Evolutionary conservation across 192 early-diverging fungal genomes (phyloP), one percentile per base, ranked within the genome.

Genomic region (Rhizophagus prolifer): DNA sequence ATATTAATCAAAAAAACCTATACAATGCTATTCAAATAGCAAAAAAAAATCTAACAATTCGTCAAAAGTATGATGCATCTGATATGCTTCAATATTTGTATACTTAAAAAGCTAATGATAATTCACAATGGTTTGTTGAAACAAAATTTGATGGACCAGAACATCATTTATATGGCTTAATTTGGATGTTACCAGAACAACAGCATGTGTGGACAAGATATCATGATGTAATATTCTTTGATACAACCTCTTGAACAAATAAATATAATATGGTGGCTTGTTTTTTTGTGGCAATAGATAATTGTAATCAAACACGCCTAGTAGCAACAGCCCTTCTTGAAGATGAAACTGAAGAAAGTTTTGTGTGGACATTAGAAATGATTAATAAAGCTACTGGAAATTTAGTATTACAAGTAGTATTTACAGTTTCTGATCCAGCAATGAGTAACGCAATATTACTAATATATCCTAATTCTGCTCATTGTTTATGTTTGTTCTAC

Each of bases 321-420:
- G 21, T 62, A 9, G 60, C 60, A 62, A 10, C 7, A 25, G 60
- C 14, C 0, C 26, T 62, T n/a, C 21, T 62, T n/a, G 26, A n/a
- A 62, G 21, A n/a, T 62, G 60, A 62, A 62, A 62, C 60, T 25
- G 60, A n/a, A 26, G 60, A 62, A 62, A 62, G 60, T 62, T 62
- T 62, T 62, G 60, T 62, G 4, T 62, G 60, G 60, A 4, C 26
- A 25, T 62, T 62, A 25, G 60, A 62, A 14, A 62, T 41, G 41
- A 41, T 41, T 41, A 41, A 41, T 10, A 41, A 41, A 41, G 8
- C 41, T 41, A 41, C 41, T 10, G 41, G 41, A 41, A 41, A 41
- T 41, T 41, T 41, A 3, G 41, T 41, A 10, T 9, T 9, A 10
- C 41, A 9, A 41, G 41, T 41, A 41, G 41, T 41, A 41, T 41